A percentile compares a stretch with the other conserved stretches of the same genome.
Conservation (phyloP, 2,329 filamentous ascomycete species). For the Cercospora zeina region DNA sequence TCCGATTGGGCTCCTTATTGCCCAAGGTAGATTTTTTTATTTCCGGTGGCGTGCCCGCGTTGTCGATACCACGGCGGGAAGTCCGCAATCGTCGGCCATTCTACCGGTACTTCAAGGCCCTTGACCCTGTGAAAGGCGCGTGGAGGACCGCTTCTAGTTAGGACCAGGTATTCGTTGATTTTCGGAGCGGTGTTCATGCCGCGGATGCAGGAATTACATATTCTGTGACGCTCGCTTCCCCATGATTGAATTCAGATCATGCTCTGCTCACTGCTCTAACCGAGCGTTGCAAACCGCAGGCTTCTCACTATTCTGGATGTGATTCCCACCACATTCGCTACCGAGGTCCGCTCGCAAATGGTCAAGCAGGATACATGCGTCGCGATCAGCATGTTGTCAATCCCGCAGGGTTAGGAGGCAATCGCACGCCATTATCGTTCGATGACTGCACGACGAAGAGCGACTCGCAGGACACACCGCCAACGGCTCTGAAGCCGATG, state of each 20-base stretch:
- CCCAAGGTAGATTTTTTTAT: background rate
- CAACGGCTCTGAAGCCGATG: background rate
- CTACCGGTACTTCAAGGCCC: background rate
- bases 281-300: background rate
- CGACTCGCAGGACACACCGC: background rate
- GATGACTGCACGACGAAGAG: background rate
- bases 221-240: background rate
- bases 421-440: background rate
- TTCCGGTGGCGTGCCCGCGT: background rate
- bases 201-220: slow-evolving; percentile 12
- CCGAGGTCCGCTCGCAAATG: background rate
- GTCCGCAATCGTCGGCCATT: background rate
- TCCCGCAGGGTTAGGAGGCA: background rate
- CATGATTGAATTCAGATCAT: background rate
- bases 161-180: background rate
- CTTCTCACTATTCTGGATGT: background rate
- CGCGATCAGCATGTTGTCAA: background rate
- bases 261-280: background rate
- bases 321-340: background rate
- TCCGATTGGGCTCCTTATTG: background rate
- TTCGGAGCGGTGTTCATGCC: slow-evolving; percentile 16
- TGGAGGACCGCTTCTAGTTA: background rate
- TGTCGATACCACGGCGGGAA: background rate
- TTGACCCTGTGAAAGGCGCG: background rate
- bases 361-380: slow-evolving; percentile 5